Evolutionary conservation across 1,284 basidiomycete genomes (phyloP).

Genomic region (Ganoderma lingzhi): DNA sequence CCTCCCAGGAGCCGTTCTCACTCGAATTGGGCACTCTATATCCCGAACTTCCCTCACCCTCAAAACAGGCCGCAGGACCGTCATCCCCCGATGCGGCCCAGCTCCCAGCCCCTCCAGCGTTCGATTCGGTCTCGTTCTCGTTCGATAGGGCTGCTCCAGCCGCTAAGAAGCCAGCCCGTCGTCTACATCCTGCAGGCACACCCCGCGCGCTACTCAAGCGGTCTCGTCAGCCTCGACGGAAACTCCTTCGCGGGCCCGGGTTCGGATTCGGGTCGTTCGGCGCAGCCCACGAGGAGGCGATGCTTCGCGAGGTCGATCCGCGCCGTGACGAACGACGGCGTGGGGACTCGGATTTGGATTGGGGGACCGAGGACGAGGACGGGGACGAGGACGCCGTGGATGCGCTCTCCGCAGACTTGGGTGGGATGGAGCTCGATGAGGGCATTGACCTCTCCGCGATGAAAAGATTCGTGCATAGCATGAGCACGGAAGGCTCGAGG

Average conservation of each 20-base stretch:
- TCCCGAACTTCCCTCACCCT: constrained; percentile 14
- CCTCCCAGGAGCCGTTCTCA: neutral
- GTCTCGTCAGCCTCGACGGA: constrained; percentile 38
- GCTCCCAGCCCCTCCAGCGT: constrained; percentile 22
- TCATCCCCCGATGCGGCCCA: constrained; percentile 16
- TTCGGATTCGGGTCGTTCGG: constrained; percentile 60
- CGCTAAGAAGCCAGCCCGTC: constrained; percentile 30
- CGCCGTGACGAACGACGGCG: constrained; percentile 58
- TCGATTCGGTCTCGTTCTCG: constrained; percentile 36
- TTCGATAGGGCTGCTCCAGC: constrained; percentile 14
- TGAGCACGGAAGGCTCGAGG: constrained; percentile 54
- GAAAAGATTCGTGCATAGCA: constrained; percentile 61
- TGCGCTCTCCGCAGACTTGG: constrained; percentile 46
- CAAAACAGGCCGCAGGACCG: neutral
- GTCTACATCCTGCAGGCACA: constrained; percentile 34
- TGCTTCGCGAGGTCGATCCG: constrained; percentile 54
- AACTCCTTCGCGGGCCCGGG: constrained; percentile 50
- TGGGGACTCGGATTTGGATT: constrained; percentile 77
- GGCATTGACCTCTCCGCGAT: constrained; percentile 59
- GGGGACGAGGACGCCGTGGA: constrained; percentile 50
- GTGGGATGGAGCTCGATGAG: constrained; percentile 68
- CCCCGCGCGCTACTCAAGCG: constrained; percentile 35
- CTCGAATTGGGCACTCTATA: constrained; percentile 26
- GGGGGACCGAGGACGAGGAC: constrained; percentile 66
- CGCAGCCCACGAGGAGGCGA: constrained; percentile 63